Base-by-base conservation (phyloP, 306 rosid species). In the Quercus engelmannii region DNA sequence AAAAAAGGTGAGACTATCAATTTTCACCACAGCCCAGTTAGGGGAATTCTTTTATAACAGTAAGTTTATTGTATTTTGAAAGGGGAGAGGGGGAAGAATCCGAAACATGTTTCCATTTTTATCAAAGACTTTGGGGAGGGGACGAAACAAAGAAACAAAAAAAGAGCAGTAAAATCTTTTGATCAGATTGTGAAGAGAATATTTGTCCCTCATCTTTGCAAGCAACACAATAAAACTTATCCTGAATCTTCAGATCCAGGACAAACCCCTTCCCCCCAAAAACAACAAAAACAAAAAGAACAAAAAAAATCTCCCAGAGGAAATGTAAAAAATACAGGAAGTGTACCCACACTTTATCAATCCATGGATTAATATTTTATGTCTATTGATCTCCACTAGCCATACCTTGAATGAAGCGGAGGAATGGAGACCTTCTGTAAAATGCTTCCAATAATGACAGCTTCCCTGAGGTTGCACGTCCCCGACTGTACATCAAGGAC, bases 381-480 rank as follows among this genome's bases (percentile, higher is more conserved):
- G 25, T 51, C 54, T 35, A 51, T 28, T 72, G 20, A 43, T 20
- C 35, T 46, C 28, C 33, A 52, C 81, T 49, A 61, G 55, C 71
- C 82, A 78, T 84, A 93, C 99, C 98, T 91, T 83, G 99, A 95
- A 90, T 95, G 98, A 83, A 91, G 97, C 49, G 91, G 85, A 58
- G 98, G 99, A 88, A 92, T 90, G 64, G 98, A 87, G 73, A 88
- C 87, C 83, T 95, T 95, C 81, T 92, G 89, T 56, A 95, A 54
- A 84, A 95, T 83, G 86, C 99, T 92, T 56, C 99, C 99, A 77
- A 92, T 56, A 68, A 95, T 89, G 73, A 95, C 99, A 75, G 99
- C 99, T 88, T 95, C 99, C 83, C 98, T 91, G 64, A 91, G 87
- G 80, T 84, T 91, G 78, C 97, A 94, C 41, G 97, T 92, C 38